Evolutionary conservation across 495 filamentous ascomycete genomes (phyloP).

Genomic region (Tuber microsphaerosporum): DNA sequence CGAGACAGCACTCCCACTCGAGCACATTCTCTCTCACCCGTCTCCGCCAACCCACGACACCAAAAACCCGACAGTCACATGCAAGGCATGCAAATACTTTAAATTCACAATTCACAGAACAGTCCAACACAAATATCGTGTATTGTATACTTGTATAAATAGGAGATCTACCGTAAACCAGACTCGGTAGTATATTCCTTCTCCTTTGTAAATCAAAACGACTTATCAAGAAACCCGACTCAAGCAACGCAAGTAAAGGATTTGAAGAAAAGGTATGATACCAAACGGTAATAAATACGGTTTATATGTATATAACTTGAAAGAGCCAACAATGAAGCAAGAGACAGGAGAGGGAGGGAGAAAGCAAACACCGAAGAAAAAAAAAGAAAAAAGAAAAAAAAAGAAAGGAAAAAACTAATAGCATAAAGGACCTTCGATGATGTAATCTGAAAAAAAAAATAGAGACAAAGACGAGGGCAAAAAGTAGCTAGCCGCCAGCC

Average conservation of each 20-base stretch:
- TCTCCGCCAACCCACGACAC: background rate
- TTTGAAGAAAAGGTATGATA: conserved; percentile 5
- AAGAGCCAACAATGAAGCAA: background rate
- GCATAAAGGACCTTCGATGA: background rate
- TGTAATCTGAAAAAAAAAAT: background rate
- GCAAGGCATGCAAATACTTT: background rate
- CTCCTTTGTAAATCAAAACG: background rate
- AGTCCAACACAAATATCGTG: background rate
- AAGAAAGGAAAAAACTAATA: background rate
- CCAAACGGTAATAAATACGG: conserved; percentile 5
- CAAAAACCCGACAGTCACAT: background rate
- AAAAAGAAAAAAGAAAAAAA: conserved; percentile 1
- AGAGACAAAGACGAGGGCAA: background rate
- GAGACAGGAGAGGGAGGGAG: background rate
- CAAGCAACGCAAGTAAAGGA: background rate
- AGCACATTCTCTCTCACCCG: background rate
- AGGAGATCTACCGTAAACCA: background rate
- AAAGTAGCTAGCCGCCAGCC: background rate
- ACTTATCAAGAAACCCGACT: background rate
- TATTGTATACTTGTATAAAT: background rate
- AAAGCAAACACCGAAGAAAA: background rate
- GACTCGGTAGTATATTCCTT: background rate
- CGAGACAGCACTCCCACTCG: background rate
- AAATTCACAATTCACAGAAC: conserved; percentile 5
- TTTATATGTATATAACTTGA: conserved; percentile 7